A percentile compares a stretch with the other conserved stretches of the same genome.
phyloP scores from a whole-genome alignment of 2,329 filamentous ascomycete genomes.

The Ophiosphaerella narmari region DNA sequence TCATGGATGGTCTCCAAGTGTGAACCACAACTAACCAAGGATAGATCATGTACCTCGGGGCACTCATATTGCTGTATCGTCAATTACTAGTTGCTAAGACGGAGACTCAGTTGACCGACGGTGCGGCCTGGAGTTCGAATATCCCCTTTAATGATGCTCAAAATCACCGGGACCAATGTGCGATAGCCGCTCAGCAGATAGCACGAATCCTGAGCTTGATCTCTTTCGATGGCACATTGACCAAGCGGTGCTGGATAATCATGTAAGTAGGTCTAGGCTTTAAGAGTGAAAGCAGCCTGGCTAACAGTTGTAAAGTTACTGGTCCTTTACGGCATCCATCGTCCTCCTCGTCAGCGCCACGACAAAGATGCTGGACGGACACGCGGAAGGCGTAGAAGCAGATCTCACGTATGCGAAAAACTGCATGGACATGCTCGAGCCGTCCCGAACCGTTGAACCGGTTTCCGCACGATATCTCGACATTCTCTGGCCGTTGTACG shows the following conservation, averaged over 20 bases:
- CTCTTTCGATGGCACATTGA: conserved; percentile 40
- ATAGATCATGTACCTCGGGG: conserved; percentile 47
- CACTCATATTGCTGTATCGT: conserved; percentile 43
- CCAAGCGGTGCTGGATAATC: conserved; percentile 45
- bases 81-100: conserved; percentile 40
- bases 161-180: conserved; percentile 37
- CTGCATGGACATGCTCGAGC: conserved; percentile 44
- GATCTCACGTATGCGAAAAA: conserved; percentile 41
- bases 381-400: conserved; percentile 32
- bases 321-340: conserved; percentile 42
- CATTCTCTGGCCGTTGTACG: conserved; percentile 42
- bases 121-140: conserved; percentile 25
- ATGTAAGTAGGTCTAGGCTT: conserved; percentile 27
- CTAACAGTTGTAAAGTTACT: conserved; percentile 31
- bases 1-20: conserved; percentile 1
- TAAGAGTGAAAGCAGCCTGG: neutral
- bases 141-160: conserved; percentile 33
- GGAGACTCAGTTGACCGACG: conserved; percentile 35
- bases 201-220: conserved; percentile 42
- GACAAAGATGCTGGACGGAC: conserved; percentile 41
- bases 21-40: neutral
- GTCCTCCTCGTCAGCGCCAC: conserved; percentile 43
- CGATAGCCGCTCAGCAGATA: conserved; percentile 42
- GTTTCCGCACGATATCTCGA: conserved; percentile 40
- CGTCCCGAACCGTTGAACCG: conserved; percentile 36